These are phyloP conservation scores for Thielaviopsis cerberus DNA, from an alignment of 2,329 filamentous ascomycete species.

Conservation along the genomic window DNA sequence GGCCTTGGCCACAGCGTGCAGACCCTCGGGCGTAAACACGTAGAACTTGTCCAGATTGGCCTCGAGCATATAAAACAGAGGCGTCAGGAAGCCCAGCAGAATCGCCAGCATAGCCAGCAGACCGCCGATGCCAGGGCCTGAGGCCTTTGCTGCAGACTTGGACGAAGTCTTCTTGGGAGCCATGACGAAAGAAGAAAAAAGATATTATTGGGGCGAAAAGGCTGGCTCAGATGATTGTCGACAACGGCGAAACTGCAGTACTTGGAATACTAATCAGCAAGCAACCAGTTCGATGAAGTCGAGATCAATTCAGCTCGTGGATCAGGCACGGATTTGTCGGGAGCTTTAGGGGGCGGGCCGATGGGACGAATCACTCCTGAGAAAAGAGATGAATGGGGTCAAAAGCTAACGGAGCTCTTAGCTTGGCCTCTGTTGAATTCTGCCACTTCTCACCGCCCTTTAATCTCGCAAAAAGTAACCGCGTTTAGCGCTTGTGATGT, in stretches of 20 bases:
- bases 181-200: neutral
- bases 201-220: neutral
- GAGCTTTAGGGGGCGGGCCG: no score
- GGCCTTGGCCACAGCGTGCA: constrained; percentile 49
- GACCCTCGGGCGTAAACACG: constrained; percentile 51
- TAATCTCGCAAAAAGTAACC: neutral
- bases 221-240: neutral
- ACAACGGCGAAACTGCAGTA: no score
- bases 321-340: no score
- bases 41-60: constrained; percentile 47
- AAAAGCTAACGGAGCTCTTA: neutral
- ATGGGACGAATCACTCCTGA: no score
- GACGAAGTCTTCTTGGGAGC: constrained; percentile 2
- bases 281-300: no score
- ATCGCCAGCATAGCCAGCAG: constrained; percentile 33
- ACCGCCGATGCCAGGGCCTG: constrained; percentile 16
- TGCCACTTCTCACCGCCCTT: constrained; percentile 12
- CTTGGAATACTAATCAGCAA: no score
- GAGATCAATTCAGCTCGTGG: no score
- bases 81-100: constrained; percentile 34
- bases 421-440: constrained; percentile 11
- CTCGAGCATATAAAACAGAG: constrained; percentile 37
- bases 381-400: constrained; percentile 3
- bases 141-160: constrained; percentile 7
- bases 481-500: neutral